Base-by-base conservation (phyloP, 768 basidiomycete species). In the Lactarius evosmus region DNA sequence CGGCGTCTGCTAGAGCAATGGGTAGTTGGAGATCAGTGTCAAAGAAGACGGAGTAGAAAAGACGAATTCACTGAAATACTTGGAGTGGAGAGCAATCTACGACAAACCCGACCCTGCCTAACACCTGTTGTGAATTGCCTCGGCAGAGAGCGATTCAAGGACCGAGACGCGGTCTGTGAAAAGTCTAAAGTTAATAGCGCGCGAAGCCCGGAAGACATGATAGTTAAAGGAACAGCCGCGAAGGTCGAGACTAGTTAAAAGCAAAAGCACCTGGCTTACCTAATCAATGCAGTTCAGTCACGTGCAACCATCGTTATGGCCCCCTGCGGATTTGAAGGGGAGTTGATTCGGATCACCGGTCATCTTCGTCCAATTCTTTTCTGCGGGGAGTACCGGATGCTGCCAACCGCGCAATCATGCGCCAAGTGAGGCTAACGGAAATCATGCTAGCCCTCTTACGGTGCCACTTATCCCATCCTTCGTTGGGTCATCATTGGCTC, bases 81-180 rank as follows among this genome's bases (percentile, higher is more conserved):
- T 25, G 58, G 46, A 14, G 52, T 62, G 17, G 67, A 66, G 33
- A 66, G 38, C 5, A 36, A 14, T 38, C 65, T 55, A 36, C 41
- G 41, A 54, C 40, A 41, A n/a, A 34, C 4, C 29, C 38, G 63
- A 25, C 41, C 19, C 27, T 61, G 52, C 38, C 67, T 30, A 12
- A 38, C 30, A 16, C 51, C 46, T 22, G 56, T 40, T 19, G 25
- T 30, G 32, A 62, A 53, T 7, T 62, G 65, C 40, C 65, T 52
- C 30, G 65, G 34, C 17, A 55, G 41, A n/a, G 56, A 44, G 30
- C 66, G 65, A 34, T 40, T 14, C 7, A 66, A 50, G 7, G 65
- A 58, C 29, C 22, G 40, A 16, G 60, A 61, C 14, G 49, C 2
- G 57, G 65, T 32, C 44, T 29, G 60, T 61, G 65, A 46, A 66